Conservation (phyloP, 306 rosid species). For the Castanea crenata region DNA sequence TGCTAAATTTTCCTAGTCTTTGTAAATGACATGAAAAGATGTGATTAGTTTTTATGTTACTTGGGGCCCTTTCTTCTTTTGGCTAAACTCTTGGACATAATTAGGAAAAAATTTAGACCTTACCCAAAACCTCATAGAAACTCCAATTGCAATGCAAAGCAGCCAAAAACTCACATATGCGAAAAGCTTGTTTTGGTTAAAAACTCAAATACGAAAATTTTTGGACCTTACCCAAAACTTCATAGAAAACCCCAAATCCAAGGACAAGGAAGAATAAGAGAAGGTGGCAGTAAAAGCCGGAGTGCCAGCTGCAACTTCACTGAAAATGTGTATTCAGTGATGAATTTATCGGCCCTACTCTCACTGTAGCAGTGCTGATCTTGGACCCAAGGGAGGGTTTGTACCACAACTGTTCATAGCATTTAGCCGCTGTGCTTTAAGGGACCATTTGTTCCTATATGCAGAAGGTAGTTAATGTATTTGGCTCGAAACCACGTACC, state of each 20-base stretch:
- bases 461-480: neutral
- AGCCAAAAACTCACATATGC: too few relatives aligned
- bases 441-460: conserved; percentile 27
- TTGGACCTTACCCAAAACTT: too few relatives aligned
- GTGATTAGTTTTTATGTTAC: neutral
- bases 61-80: too few relatives aligned
- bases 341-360: conserved; percentile 30
- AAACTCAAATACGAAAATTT: too few relatives aligned
- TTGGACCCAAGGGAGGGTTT: conserved; percentile 19
- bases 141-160: too few relatives aligned
- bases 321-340: conserved; percentile 23
- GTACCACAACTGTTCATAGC: conserved; percentile 42
- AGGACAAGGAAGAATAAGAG: neutral
- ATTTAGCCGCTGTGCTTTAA: neutral
- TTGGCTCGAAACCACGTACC: neutral
- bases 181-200: too few relatives aligned
- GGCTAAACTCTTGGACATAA: too few relatives aligned
- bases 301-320: conserved; percentile 25
- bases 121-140: too few relatives aligned
- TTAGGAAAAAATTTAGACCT: too few relatives aligned
- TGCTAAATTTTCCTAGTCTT: neutral
- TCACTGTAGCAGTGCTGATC: conserved; percentile 35
- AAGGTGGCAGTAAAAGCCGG: conserved; percentile 3
- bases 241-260: neutral
- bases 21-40: neutral